These are phyloP conservation scores for Allantophomopsis lycopodina DNA, from an alignment of 2,329 filamentous ascomycete species.

Conservation along the genomic window DNA sequence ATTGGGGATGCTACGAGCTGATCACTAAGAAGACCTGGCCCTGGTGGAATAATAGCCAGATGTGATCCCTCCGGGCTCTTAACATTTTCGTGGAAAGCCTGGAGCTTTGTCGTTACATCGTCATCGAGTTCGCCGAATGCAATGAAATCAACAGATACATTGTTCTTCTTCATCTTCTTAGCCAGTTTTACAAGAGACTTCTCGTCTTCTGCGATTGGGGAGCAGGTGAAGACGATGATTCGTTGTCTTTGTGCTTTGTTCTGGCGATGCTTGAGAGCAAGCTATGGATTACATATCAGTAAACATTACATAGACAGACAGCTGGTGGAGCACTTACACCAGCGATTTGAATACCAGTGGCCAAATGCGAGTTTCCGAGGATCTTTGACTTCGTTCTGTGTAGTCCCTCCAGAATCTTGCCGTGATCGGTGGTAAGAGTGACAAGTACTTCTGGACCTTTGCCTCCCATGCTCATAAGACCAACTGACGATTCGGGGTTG, in stretches of 20 bases:
- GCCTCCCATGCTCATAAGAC: constrained; percentile 97
- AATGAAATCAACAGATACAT: constrained; percentile 86
- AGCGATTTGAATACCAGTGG: constrained; percentile 90
- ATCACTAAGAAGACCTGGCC: constrained; percentile 84
- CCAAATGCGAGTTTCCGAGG: constrained; percentile 73
- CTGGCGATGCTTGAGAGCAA: constrained; percentile 93
- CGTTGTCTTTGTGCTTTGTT: constrained; percentile 95
- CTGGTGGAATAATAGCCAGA: constrained; percentile 80
- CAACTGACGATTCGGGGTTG: constrained; percentile 94
- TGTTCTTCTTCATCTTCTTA: constrained; percentile 98
- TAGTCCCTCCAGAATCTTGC: constrained; percentile 85
- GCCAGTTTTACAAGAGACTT: constrained; percentile 80
- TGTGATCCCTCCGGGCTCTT: constrained; percentile 86
- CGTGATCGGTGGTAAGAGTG: constrained; percentile 90
- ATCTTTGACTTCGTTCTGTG: constrained; percentile 87
- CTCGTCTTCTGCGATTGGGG: constrained; percentile 77
- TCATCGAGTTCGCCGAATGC: constrained; percentile 89
- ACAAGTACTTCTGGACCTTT: constrained; percentile 95
- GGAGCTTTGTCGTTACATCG: constrained; percentile 82
- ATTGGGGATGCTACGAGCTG: constrained; percentile 84
- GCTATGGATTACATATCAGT: constrained; percentile 31
- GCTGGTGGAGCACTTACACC: constrained; percentile 46
- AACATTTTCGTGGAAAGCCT: constrained; percentile 85
- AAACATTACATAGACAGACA: not conserved
- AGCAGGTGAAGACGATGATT: constrained; percentile 95